A percentile compares a stretch with the other conserved stretches of the same genome.
These are phyloP conservation scores for Limnomonas spitsbergensis DNA, from an alignment of 139 green algal species.

Conservation along the genomic window DNA sequence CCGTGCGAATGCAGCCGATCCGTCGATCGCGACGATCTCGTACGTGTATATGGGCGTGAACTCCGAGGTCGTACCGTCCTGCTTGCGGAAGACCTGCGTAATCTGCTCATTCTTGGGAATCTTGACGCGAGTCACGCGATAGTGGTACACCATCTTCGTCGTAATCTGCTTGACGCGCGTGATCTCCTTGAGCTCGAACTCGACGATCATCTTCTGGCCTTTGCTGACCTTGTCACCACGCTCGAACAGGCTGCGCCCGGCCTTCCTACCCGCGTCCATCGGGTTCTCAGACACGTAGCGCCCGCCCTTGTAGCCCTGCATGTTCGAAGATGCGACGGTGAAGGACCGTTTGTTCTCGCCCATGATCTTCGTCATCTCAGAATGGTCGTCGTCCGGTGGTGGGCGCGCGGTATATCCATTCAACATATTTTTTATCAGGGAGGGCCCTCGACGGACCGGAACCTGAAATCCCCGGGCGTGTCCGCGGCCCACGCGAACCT, in stretches of 20 bases:
- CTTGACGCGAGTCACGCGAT: background rate
- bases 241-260: background rate
- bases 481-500: too few relatives aligned
- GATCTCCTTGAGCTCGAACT: background rate
- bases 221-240: too few relatives aligned
- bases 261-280: background rate
- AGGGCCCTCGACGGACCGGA: too few relatives aligned
- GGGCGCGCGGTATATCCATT: too few relatives aligned
- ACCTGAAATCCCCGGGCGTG: too few relatives aligned
- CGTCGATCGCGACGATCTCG: background rate
- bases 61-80: background rate
- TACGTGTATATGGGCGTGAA: background rate
- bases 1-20: too few relatives aligned
- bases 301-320: background rate
- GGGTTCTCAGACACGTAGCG: background rate
- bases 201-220: slow-evolving; percentile 1
- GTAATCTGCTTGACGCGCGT: background rate
- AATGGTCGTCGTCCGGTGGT: too few relatives aligned
- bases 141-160: background rate
- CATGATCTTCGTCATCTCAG: background rate
- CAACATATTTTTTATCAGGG: too few relatives aligned
- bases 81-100: background rate
- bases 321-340: background rate
- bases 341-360: background rate
- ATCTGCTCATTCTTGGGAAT: background rate